A percentile compares a stretch with the other conserved stretches of the same genome.
These are phyloP conservation scores for Rhododendron vialii DNA, from an alignment of 148 eudicot genomes.

Conservation along the genomic window DNA sequence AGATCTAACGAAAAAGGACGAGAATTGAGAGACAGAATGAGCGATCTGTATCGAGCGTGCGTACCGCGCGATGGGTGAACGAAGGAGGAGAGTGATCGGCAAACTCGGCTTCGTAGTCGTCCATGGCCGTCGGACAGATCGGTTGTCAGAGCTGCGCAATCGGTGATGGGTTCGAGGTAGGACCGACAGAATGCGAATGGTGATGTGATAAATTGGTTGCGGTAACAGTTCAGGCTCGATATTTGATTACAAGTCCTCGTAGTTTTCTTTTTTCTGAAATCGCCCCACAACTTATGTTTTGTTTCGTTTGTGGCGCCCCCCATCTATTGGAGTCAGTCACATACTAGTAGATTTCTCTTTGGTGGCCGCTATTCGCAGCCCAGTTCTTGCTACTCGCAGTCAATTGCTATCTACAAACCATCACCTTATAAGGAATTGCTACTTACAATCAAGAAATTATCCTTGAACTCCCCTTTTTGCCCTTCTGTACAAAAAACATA, in stretches of 20 bases:
- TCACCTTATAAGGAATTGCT: no score
- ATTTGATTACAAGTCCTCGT: not conserved
- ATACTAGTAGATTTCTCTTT: no score
- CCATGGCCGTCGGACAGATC: not conserved
- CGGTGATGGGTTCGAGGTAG: not conserved
- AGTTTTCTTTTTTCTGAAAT: not conserved
- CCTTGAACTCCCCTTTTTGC: no score
- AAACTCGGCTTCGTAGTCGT: conserved; percentile 11
- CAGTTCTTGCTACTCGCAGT: no score
- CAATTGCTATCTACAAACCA: no score
- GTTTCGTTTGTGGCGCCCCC: not conserved
- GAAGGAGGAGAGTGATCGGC: conserved; percentile 15
- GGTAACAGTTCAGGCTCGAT: not conserved
- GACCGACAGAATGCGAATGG: not conserved
- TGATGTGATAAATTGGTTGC: not conserved
- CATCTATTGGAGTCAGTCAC: no score
- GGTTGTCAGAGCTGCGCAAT: not conserved
- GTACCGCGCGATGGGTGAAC: not conserved
- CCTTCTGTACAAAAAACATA: no score
- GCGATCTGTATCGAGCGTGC: not conserved
- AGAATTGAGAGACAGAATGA: not conserved
- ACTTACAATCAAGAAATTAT: no score
- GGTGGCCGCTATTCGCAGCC: no score
- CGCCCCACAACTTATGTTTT: not conserved
- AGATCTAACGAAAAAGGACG: not conserved